Evolutionary conservation across 2,329 filamentous ascomycete genomes (phyloP).

Genomic region (Diaporthe amygdali): DNA sequence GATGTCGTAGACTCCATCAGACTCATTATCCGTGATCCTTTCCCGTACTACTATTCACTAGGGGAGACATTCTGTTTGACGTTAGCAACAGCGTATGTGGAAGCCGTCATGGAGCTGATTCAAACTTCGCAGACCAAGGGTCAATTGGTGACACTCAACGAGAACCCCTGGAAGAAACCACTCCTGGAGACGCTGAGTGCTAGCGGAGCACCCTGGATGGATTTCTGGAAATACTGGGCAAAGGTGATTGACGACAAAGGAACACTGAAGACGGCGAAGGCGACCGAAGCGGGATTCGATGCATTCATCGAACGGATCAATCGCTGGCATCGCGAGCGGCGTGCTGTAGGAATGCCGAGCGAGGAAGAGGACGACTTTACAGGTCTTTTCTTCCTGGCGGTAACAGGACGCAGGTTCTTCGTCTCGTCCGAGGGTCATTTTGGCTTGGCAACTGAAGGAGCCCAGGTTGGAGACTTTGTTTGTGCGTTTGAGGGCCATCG

Average conservation of each 20-base stretch:
- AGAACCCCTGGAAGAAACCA: not conserved
- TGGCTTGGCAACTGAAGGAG: not conserved
- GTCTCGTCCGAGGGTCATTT: not conserved
- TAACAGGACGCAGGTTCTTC: not conserved
- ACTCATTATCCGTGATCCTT: not conserved
- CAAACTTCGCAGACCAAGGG: not conserved
- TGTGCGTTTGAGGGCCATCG: not conserved
- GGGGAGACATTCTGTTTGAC: too few relatives aligned
- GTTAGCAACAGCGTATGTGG: not conserved
- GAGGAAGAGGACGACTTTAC: not conserved
- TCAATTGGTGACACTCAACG: not conserved
- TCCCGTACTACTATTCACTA: not conserved
- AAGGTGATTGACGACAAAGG: not conserved
- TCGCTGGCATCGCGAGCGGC: not conserved
- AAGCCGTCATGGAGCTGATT: not conserved
- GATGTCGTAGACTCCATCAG: not conserved
- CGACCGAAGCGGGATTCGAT: not conserved
- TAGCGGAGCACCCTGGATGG: not conserved
- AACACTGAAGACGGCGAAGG: not conserved
- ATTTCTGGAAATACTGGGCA: not conserved
- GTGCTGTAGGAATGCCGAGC: not conserved
- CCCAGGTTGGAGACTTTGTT: not conserved
- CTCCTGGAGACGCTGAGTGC: not conserved
- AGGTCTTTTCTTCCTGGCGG: not conserved
- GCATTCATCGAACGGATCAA: not conserved